Evolutionary conservation across 2,329 filamentous ascomycete genomes (phyloP).

Genomic region (Biscogniauxia mediterranea): DNA sequence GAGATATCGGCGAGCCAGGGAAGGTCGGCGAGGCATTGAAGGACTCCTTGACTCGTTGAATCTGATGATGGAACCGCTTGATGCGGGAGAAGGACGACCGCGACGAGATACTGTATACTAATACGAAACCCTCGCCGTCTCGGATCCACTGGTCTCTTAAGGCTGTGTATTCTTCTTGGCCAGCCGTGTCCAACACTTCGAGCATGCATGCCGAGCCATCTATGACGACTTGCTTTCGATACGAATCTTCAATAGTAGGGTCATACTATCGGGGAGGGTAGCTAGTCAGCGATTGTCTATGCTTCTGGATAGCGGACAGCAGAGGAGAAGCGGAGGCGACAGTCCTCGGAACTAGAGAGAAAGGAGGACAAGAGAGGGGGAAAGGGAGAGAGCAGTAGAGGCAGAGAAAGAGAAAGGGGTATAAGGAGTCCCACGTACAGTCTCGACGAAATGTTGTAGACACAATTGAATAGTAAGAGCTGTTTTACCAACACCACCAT

Average conservation of each 20-base stretch:
- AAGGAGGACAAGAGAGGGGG: background rate
- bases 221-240: slow-evolving; percentile 88
- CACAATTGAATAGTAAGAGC: slow-evolving; percentile 95
- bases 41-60: slow-evolving; percentile 95
- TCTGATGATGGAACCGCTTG: slow-evolving; percentile 93
- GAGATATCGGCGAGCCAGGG: slow-evolving; percentile 65
- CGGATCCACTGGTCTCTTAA: slow-evolving; percentile 97
- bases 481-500: slow-evolving; percentile 92
- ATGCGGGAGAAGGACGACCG: slow-evolving; percentile 93
- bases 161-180: slow-evolving; percentile 97
- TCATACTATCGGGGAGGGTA: slow-evolving; percentile 59
- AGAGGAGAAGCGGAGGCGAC: slow-evolving; percentile 1
- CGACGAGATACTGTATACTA: slow-evolving; percentile 98
- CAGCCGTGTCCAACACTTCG: slow-evolving; percentile 94
- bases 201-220: slow-evolving; percentile 96
- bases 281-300: slow-evolving; percentile 14
- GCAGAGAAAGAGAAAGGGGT: slow-evolving; percentile 5
- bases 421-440: slow-evolving; percentile 50
- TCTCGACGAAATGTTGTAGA: slow-evolving; percentile 97
- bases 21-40: slow-evolving; percentile 74
- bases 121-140: slow-evolving; percentile 93
- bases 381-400: background rate
- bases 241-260: slow-evolving; percentile 85
- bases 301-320: slow-evolving; percentile 4
- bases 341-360: too few species aligned